Percentiles rank a stretch among this genome's conserved stretches.
phyloP scores from a whole-genome alignment of 495 filamentous ascomycete genomes.

The Penicillium turbatum region DNA sequence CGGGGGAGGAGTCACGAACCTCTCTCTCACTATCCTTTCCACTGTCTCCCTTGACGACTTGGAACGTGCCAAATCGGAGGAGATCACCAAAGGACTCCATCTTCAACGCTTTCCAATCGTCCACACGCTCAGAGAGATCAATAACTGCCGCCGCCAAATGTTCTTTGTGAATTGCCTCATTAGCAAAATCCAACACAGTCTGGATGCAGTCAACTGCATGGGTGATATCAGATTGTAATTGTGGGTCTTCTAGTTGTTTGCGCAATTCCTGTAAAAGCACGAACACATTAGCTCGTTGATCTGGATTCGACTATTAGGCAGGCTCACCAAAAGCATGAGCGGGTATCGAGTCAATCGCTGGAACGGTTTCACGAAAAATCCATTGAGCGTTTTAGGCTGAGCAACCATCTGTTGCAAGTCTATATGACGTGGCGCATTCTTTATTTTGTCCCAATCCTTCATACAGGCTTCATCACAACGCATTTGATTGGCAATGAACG shows the following conservation, averaged over 20 bases:
- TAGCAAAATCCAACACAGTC: slow-evolving; percentile 73
- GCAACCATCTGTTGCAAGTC: slow-evolving; percentile 62
- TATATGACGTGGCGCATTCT: slow-evolving; percentile 46
- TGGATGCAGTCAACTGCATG: slow-evolving; percentile 72
- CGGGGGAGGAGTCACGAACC: slow-evolving; percentile 46
- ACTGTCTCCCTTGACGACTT: slow-evolving; percentile 79
- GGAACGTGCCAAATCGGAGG: slow-evolving; percentile 86
- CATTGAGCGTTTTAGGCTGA: slow-evolving; percentile 60
- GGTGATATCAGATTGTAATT: slow-evolving; percentile 62
- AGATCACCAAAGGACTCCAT: slow-evolving; percentile 88
- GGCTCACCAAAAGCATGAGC: slow-evolving; percentile 72
- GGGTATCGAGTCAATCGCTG: slow-evolving; percentile 94
- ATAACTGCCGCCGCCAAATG: slow-evolving; percentile 72
- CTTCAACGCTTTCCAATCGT: slow-evolving; percentile 94
- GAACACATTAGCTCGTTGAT: background rate
- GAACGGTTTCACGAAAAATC: slow-evolving; percentile 94
- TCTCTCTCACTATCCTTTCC: slow-evolving; percentile 80
- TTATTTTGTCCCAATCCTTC: slow-evolving; percentile 53
- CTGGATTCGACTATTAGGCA: background rate
- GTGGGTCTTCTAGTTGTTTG: slow-evolving; percentile 72
- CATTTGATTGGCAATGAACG: slow-evolving; percentile 90
- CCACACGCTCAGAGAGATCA: slow-evolving; percentile 78
- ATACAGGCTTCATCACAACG: slow-evolving; percentile 47
- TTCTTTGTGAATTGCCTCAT: slow-evolving; percentile 84
- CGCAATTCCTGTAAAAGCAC: slow-evolving; percentile 64